These are phyloP conservation scores for Pilatotrama ljubarskyi DNA, from an alignment of 768 basidiomycete species.

Conservation along the genomic window DNA sequence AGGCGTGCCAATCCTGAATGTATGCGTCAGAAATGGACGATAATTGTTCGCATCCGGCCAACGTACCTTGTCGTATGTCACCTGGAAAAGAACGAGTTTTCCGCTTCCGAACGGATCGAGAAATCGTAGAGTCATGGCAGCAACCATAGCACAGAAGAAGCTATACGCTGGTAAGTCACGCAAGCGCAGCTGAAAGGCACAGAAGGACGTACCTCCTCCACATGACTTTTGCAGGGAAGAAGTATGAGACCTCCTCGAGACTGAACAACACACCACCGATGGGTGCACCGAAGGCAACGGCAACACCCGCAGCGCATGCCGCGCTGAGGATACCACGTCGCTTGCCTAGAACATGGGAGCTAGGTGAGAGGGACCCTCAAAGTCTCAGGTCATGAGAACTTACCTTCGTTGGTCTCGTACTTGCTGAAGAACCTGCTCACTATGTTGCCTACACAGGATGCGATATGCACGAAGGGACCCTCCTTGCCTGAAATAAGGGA, in stretches of 20 bases:
- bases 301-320: slow-evolving; percentile 95
- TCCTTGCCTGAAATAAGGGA: slow-evolving; percentile 52
- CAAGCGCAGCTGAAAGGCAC: slow-evolving; percentile 1
- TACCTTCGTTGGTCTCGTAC: slow-evolving; percentile 94
- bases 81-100: slow-evolving; percentile 90
- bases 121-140: slow-evolving; percentile 89
- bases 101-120: slow-evolving; percentile 96
- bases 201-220: slow-evolving; percentile 74
- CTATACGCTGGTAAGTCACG: slow-evolving; percentile 47
- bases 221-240: slow-evolving; percentile 97
- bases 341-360: slow-evolving; percentile 56
- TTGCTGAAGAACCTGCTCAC: slow-evolving; percentile 82
- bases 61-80: slow-evolving; percentile 79
- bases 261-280: slow-evolving; percentile 93
- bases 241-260: slow-evolving; percentile 94
- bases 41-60: neutral
- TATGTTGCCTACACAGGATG: slow-evolving; percentile 91
- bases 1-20: slow-evolving; percentile 85
- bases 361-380: no score
- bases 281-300: slow-evolving; percentile 96
- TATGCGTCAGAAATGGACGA: neutral
- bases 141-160: slow-evolving; percentile 98
- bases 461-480: slow-evolving; percentile 89
- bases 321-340: slow-evolving; percentile 93
- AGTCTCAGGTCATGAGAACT: neutral